Percentiles rank a stretch among this genome's conserved stretches.
phyloP scores from a whole-genome alignment of 495 filamentous ascomycete species.

The Xanthoparmelia taractica region DNA sequence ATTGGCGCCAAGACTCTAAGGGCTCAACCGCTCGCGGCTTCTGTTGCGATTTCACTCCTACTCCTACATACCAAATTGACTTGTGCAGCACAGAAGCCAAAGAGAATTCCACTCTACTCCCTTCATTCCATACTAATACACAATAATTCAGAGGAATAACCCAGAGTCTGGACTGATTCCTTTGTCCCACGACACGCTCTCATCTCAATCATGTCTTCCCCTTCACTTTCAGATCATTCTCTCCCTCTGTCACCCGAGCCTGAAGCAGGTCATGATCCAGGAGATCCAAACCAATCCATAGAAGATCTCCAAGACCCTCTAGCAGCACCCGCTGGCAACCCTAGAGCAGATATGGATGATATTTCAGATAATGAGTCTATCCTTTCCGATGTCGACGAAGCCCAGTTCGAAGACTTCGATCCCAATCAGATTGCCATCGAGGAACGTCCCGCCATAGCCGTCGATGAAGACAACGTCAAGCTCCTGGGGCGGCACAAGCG shows the following conservation, averaged over 20 bases:
- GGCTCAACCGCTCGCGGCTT: neutral
- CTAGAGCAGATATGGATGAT: constrained; percentile 31
- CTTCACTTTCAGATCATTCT: constrained; percentile 24
- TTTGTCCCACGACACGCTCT: neutral
- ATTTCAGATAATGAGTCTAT: constrained; percentile 75
- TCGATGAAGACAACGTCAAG: constrained; percentile 81
- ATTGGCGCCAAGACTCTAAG: neutral
- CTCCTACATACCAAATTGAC: too few species aligned
- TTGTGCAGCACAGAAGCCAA: neutral
- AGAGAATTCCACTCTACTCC: neutral
- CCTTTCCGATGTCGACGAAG: constrained; percentile 91
- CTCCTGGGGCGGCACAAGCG: constrained; percentile 70
- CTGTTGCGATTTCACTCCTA: neutral
- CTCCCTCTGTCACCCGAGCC: constrained; percentile 30
- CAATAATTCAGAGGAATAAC: neutral
- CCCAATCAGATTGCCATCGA: constrained; percentile 66
- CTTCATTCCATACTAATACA: neutral
- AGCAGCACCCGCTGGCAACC: constrained; percentile 31
- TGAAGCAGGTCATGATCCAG: constrained; percentile 39
- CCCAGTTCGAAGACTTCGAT: constrained; percentile 88
- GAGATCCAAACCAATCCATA: constrained; percentile 33
- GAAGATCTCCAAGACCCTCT: constrained; percentile 40
- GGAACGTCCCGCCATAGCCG: constrained; percentile 65
- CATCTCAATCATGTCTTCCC: constrained; percentile 4
- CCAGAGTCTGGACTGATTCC: neutral